Evolutionary conservation across 257 asterid species (phyloP).

Genomic region (Lavandula angustifolia): DNA sequence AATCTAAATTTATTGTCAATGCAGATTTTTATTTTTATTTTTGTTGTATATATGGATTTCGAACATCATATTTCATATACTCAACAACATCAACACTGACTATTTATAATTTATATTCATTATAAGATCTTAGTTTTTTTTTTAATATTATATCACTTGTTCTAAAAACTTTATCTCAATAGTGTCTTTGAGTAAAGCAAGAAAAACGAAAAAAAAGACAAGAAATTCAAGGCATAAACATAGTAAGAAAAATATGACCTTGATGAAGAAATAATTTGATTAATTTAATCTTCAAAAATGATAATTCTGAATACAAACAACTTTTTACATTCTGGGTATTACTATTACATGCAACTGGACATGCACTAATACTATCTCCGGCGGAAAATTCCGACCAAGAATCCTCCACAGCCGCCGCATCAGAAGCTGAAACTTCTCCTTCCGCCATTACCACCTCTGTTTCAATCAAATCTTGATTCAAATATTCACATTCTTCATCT

Average conservation of each 20-base stretch:
- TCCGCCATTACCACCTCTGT: conserved; percentile 20
- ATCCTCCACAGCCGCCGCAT: conserved; percentile 26
- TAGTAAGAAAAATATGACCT: conserved; percentile 7
- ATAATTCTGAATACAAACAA: conserved; percentile 24
- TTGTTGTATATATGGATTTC: no score
- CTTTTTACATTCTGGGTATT: conserved; percentile 12
- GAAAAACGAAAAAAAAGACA: not conserved
- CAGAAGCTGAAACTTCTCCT: conserved; percentile 35
- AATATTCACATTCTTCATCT: conserved; percentile 31
- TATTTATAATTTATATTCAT: no score
- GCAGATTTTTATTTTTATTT: no score
- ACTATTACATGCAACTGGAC: conserved; percentile 17
- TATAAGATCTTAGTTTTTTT: no score
- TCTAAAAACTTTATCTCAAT: no score
- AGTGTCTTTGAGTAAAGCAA: not conserved
- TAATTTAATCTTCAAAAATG: conserved; percentile 29
- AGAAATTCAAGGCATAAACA: not conserved
- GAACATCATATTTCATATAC: no score
- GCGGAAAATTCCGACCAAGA: conserved; percentile 31
- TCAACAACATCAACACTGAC: no score
- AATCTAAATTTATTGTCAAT: not conserved
- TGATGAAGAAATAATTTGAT: conserved; percentile 29
- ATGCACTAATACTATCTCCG: conserved; percentile 12
- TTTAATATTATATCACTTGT: no score
- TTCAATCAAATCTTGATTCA: conserved; percentile 15